These are phyloP conservation scores for Albugo laibachii DNA, from an alignment of 352 stramenopile species.

Conservation along the genomic window DNA sequence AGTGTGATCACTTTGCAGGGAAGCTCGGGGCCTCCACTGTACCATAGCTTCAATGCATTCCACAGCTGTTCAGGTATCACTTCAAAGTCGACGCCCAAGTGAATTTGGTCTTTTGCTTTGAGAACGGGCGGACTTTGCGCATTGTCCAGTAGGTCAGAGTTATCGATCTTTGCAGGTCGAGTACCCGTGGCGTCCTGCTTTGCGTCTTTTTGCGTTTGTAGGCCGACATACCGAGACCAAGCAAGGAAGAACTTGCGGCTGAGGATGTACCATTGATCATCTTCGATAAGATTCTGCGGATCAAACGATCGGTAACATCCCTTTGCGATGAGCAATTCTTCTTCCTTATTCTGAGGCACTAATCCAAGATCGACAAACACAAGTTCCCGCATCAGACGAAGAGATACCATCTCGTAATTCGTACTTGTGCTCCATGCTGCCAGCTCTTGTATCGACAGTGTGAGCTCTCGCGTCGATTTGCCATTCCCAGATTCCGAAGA, in stretches of 20 bases:
- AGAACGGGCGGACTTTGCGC: constrained; percentile 6
- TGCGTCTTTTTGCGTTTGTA: constrained; percentile 23
- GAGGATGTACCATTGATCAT: constrained; percentile 68
- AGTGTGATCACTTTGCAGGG: constrained; percentile 59
- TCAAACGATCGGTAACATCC: constrained; percentile 67
- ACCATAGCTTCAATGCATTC: constrained; percentile 83
- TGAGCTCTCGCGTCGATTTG: constrained; percentile 14
- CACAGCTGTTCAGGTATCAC: constrained; percentile 77
- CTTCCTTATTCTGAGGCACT: constrained; percentile 46
- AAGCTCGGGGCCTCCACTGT: constrained; percentile 77
- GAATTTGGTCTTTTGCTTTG: constrained; percentile 51
- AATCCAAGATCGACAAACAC: constrained; percentile 69
- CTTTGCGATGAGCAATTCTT: constrained; percentile 51
- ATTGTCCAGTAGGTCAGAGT: constrained; percentile 47
- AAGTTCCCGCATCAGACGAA: constrained; percentile 70
- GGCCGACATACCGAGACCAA: constrained; percentile 61
- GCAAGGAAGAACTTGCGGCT: constrained; percentile 73
- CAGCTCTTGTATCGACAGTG: constrained; percentile 50
- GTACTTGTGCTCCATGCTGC: constrained; percentile 35
- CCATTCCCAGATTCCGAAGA: constrained; percentile 6
- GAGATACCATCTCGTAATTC: constrained; percentile 51
- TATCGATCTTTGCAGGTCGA: constrained; percentile 69
- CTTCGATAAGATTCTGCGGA: constrained; percentile 36
- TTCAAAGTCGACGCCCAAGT: constrained; percentile 62
- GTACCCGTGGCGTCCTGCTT: constrained; percentile 68